phyloP scores from a whole-genome alignment of 768 basidiomycete genomes.

The Suillus alpinus region DNA sequence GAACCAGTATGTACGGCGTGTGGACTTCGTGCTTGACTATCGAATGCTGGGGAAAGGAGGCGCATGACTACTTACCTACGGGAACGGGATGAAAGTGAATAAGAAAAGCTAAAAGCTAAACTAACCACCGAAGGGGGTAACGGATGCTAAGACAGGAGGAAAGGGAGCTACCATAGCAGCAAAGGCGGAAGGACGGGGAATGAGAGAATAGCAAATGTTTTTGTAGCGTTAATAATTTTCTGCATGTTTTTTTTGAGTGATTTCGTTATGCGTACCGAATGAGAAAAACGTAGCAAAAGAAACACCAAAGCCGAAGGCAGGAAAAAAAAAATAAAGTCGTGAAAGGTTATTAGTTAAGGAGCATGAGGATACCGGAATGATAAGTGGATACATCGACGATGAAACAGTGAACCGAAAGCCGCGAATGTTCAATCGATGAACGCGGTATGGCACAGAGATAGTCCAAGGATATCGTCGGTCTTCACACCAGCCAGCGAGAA shows the following conservation, averaged over 20 bases:
- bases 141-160: neutral
- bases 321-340: slow-evolving; percentile 30
- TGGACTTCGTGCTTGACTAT: slow-evolving; percentile 8
- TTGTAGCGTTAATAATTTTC: slow-evolving; percentile 41
- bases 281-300: slow-evolving; percentile 36
- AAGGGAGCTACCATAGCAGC: neutral
- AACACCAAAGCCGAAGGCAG: slow-evolving; percentile 32
- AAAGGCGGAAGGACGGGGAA: slow-evolving; percentile 14
- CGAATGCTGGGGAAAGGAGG: neutral
- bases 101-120: slow-evolving; percentile 19
- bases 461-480: slow-evolving; percentile 31
- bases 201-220: slow-evolving; percentile 39
- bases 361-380: slow-evolving; percentile 28
- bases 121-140: slow-evolving; percentile 23
- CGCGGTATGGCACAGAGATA: slow-evolving; percentile 26
- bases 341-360: slow-evolving; percentile 35
- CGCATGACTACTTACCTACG: slow-evolving; percentile 50
- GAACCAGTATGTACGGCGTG: neutral
- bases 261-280: slow-evolving; percentile 29
- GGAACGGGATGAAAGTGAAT: slow-evolving; percentile 20
- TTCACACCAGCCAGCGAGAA: slow-evolving; percentile 12
- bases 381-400: slow-evolving; percentile 31
- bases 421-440: slow-evolving; percentile 38
- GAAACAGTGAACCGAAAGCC: slow-evolving; percentile 23
- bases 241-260: slow-evolving; percentile 36